These are phyloP conservation scores for Trichoderma sp. DNA, from an alignment of 2,329 filamentous ascomycete species.

Conservation along the genomic window DNA sequence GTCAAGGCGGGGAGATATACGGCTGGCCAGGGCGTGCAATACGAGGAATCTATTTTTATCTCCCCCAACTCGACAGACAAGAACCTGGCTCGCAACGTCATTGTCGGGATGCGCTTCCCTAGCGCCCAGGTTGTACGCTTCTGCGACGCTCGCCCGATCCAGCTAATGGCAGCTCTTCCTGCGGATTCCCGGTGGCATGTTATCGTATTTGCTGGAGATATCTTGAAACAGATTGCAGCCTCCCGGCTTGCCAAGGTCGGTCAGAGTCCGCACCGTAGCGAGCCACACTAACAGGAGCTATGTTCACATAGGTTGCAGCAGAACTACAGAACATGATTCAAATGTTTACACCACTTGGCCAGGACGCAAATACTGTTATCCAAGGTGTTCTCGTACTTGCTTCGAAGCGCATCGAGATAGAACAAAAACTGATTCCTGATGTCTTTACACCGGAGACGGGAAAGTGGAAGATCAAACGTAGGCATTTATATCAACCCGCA, in stretches of 20 bases:
- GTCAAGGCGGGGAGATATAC: not conserved
- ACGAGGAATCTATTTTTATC: not conserved
- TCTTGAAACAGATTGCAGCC: not conserved
- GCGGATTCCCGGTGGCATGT: constrained; percentile 2
- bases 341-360: not conserved
- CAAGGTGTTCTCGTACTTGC: not conserved
- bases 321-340: not conserved
- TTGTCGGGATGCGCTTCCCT: not conserved
- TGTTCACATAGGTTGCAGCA: not conserved
- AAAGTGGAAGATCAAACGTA: constrained; percentile 7
- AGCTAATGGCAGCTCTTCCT: not conserved
- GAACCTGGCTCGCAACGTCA: not conserved
- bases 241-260: not conserved
- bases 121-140: constrained; percentile 1
- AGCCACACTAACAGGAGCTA: not conserved
- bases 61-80: not conserved
- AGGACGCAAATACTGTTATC: not conserved
- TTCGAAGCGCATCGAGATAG: not conserved
- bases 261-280: not conserved
- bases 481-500: not conserved
- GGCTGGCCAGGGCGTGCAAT: constrained; percentile 1
- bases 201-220: not conserved
- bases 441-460: not conserved
- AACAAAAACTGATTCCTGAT: not conserved
- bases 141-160: not conserved